Base-by-base conservation (phyloP, 2,329 filamentous ascomycete species). In the Xylariaceae sp. region DNA sequence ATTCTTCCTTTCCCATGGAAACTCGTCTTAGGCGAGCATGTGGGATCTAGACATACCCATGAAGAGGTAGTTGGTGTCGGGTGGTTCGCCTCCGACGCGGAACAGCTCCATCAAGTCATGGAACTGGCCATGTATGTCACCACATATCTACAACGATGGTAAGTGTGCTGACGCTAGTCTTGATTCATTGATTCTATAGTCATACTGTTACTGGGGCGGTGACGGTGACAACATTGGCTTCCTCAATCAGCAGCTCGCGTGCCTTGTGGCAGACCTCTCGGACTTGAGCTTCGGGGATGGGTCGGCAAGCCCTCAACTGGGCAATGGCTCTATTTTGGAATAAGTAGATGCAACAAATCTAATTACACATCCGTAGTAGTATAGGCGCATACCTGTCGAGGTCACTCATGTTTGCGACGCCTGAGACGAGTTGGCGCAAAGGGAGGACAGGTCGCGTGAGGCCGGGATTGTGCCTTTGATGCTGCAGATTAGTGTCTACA, bases 31-130 rank as follows among this genome's bases (percentile, higher is more conserved):
- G 12, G 2, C n/a, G 16, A 12, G 33, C n/a, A 12, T 13, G 22
- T 38, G 12, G 31, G 18, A 14, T n/a, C 31, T 17, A 17, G 11
- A 16, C 73, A 42, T 77, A 89, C 87, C 92, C 90, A 97, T 96
- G 74, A 97, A 97, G 3, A 97, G 83, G 71, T 97, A 97, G 68
- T 96, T 96, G 31, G 92, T 97, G 66, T 97, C 93, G 39, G 92
- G 92, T 4, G 95, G 90, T 69, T 96, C 90, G 58, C 92, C 92
- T 56, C 92, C 92, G 4, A 97, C 92, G 48, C 91, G 84, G 69
- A 97, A 97, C 6, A 97, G 83, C 72, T 97, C 93, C 93, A 97
- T 97, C 64, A 97, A 74, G 68, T 97, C 92, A 66, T 97, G 92
- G 67, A 97, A 97, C 70, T 97, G 92, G 61, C 92, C 92, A 68